Evolutionary conservation across 441 rosid genomes (phyloP).

Genomic region (Euphorbia schlechtendalii): DNA sequence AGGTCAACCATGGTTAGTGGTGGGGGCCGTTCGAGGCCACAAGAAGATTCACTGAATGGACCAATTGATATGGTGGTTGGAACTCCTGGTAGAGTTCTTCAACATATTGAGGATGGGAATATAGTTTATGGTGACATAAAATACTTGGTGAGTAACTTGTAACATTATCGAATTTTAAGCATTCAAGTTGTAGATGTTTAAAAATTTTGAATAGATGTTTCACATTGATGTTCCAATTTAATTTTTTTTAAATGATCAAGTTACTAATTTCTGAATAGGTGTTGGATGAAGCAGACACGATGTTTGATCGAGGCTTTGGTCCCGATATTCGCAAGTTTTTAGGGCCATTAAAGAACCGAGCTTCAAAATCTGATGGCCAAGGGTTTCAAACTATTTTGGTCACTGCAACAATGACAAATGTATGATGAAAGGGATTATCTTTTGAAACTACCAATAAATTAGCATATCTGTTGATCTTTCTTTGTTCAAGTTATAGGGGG

Average conservation of each 20-base stretch:
- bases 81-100: slow-evolving; percentile 92
- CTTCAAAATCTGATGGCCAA: slow-evolving; percentile 52
- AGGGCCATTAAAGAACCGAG: slow-evolving; percentile 70
- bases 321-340: slow-evolving; percentile 87
- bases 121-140: slow-evolving; percentile 91
- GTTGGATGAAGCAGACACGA: slow-evolving; percentile 96
- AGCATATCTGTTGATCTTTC: background rate
- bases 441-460: background rate
- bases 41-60: slow-evolving; percentile 70
- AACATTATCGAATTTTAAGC: background rate
- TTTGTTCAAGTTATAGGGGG: background rate
- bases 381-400: slow-evolving; percentile 91
- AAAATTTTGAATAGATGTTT: background rate
- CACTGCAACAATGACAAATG: slow-evolving; percentile 88
- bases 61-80: slow-evolving; percentile 94
- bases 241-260: slow-evolving; percentile 15
- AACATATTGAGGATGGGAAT: slow-evolving; percentile 85
- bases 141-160: slow-evolving; percentile 55
- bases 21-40: slow-evolving; percentile 76
- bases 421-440: slow-evolving; percentile 20
- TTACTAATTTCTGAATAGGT: slow-evolving; percentile 42
- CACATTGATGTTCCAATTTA: background rate
- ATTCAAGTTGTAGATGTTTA: background rate
- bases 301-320: slow-evolving; percentile 97
- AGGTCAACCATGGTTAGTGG: slow-evolving; percentile 88